Evolutionary conservation across 768 basidiomycete genomes (phyloP).

Genomic region (Pleurotus salmoneostramineus): DNA sequence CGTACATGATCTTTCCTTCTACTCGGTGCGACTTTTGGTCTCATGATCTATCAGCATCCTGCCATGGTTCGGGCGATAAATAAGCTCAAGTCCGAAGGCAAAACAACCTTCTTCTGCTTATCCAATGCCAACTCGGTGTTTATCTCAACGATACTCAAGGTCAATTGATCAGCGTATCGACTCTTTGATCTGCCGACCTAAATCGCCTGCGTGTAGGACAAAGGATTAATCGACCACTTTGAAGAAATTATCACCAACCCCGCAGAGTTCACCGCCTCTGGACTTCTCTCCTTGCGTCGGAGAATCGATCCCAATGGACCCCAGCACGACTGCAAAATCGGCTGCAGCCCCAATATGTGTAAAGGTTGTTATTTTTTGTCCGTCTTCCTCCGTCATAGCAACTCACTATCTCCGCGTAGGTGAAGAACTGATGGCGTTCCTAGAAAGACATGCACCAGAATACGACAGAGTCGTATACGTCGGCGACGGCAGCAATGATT

Average conservation of each 20-base stretch:
- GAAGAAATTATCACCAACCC: constrained; percentile 90
- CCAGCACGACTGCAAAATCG: constrained; percentile 81
- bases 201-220: constrained; percentile 42
- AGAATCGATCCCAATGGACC: constrained; percentile 71
- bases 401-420: constrained; percentile 40
- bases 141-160: constrained; percentile 87
- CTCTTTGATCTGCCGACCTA: neutral
- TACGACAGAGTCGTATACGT: constrained; percentile 86
- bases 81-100: constrained; percentile 57
- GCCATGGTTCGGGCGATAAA: constrained; percentile 93
- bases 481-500: constrained; percentile 95
- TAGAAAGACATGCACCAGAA: constrained; percentile 50
- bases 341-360: constrained; percentile 97
- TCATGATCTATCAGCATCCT: constrained; percentile 65
- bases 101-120: constrained; percentile 83
- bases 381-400: neutral
- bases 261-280: constrained; percentile 71
- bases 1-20: constrained; percentile 39
- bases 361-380: constrained; percentile 56
- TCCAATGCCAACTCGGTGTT: constrained; percentile 94
- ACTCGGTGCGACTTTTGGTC: neutral
- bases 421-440: constrained; percentile 86
- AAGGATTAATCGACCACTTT: constrained; percentile 70
- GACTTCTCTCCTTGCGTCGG: constrained; percentile 72
- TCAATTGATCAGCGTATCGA: constrained; percentile 18